These are phyloP conservation scores for Brassica nigra DNA, from an alignment of 345 rosid species.

Conservation along the genomic window DNA sequence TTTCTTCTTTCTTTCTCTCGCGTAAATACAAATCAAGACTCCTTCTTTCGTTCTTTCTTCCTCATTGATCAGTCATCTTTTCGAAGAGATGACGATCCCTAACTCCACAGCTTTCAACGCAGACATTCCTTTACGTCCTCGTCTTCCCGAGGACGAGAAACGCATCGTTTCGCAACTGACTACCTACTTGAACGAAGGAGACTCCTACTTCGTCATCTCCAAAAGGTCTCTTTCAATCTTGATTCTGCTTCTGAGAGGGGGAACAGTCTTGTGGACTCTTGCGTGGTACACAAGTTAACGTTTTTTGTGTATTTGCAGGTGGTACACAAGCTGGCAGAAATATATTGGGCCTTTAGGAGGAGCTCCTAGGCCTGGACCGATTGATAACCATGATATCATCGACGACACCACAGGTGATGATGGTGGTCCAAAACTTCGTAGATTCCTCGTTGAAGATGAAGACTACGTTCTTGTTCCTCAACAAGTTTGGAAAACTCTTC, in stretches of 20 bases:
- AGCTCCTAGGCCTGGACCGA: neutral
- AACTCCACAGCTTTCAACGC: neutral
- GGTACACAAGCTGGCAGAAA: neutral
- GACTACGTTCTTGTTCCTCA: neutral
- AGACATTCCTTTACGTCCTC: no score
- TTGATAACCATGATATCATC: neutral
- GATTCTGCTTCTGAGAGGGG: neutral
- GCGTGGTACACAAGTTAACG: no score
- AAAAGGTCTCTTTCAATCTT: neutral
- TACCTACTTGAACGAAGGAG: neutral
- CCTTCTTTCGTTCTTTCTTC: neutral
- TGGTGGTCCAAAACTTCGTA: neutral
- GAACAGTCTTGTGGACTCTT: no score
- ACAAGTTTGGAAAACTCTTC: neutral
- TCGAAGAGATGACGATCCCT: neutral
- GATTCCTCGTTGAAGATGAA: neutral
- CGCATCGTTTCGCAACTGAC: neutral
- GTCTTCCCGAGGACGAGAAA: neutral
- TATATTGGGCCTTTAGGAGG: neutral
- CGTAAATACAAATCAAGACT: neutral
- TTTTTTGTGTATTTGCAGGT: neutral
- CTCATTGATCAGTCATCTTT: neutral
- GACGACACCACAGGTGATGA: no score
- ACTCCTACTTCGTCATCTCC: neutral
- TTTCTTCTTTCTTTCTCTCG: neutral